These are phyloP conservation scores for Panicum hallii DNA, from an alignment of 202 grass and related monocot species.

Conservation along the genomic window DNA sequence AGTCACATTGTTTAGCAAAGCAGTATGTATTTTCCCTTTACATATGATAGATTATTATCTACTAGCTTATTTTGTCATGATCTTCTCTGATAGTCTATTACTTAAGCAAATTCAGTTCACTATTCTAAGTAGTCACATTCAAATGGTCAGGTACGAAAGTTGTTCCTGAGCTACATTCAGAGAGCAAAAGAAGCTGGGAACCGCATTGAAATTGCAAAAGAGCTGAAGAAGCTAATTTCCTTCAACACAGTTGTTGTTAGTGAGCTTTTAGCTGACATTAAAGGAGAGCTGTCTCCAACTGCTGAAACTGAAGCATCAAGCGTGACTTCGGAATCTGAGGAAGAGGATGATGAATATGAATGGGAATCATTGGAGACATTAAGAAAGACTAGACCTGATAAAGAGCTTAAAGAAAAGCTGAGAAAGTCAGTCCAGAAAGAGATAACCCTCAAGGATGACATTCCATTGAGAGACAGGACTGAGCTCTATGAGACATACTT, in stretches of 20 bases:
- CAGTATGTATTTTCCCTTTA: constrained; percentile 54
- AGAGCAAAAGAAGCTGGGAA: constrained; percentile 76
- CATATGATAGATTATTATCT: constrained; percentile 9
- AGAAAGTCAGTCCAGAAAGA: constrained; percentile 78
- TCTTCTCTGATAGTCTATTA: constrained; percentile 40
- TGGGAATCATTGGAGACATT: constrained; percentile 84
- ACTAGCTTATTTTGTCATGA: constrained; percentile 27
- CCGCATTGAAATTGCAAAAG: constrained; percentile 88
- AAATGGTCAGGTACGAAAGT: constrained; percentile 70
- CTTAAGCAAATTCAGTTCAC: constrained; percentile 36
- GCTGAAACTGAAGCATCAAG: constrained; percentile 60
- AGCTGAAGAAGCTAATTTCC: constrained; percentile 85
- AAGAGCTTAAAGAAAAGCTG: constrained; percentile 67
- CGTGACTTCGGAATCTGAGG: constrained; percentile 46
- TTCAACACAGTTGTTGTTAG: constrained; percentile 89
- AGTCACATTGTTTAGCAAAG: constrained; percentile 71
- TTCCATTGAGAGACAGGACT: constrained; percentile 79
- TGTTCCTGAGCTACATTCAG: constrained; percentile 81
- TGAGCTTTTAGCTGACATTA: constrained; percentile 85
- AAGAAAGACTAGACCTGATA: constrained; percentile 68
- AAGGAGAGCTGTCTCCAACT: constrained; percentile 67
- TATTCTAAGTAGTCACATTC: constrained; percentile 41
- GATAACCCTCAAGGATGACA: constrained; percentile 91
- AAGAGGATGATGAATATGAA: constrained; percentile 63
- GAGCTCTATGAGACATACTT: constrained; percentile 91